Evolutionary conservation across 2,329 filamentous ascomycete genomes (phyloP), one percentile per base, ranked within the genome.

Genomic region (Esteya vermicola): DNA sequence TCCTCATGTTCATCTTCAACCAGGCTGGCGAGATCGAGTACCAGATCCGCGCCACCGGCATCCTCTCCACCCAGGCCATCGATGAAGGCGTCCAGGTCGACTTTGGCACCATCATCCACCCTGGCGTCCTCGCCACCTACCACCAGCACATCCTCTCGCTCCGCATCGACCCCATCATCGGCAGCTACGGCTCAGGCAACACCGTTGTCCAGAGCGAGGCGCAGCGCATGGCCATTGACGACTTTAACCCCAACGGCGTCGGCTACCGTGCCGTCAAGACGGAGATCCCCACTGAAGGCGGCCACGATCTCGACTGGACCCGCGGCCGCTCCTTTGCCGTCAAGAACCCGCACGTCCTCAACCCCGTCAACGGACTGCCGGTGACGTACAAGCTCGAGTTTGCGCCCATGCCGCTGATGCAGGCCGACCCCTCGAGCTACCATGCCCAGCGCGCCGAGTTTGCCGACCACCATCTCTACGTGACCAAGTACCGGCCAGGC

Each of bases 121-220:
- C n/a, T n/a, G n/a, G n/a, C n/a, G n/a, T n/a, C n/a, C n/a, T n/a
- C n/a, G n/a, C n/a, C n/a, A n/a, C n/a, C n/a, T 94, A 94, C 63
- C 88, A 95, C 58, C 86, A 95, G 60, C 88, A 95, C 58, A 70
- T 95, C 25, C 95, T 95, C 72, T 94, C 85, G 55, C 65, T 95
- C 31, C 83, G 88, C 28, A 65, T 94, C 26, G 84, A 95, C 55
- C 75, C 86, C 18, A 89, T 89, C 53, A 73, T 95, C 41, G 88
- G n/a, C n/a, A n/a, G n/a, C n/a, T n/a, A 95, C 0, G 47, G 47
- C 9, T 74, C 80, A 1, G 71, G 78, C 48, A 95, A 95, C 57
- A 89, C 85, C 0, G 70, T 94, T 43, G 88, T 86, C 65, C 77
- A 88, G 62, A 77, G 81, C 12, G 88, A 95, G 50, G 81, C 85